Base-by-base conservation (phyloP, 768 basidiomycete genomes). In the Termitomyces sp. region DNA sequence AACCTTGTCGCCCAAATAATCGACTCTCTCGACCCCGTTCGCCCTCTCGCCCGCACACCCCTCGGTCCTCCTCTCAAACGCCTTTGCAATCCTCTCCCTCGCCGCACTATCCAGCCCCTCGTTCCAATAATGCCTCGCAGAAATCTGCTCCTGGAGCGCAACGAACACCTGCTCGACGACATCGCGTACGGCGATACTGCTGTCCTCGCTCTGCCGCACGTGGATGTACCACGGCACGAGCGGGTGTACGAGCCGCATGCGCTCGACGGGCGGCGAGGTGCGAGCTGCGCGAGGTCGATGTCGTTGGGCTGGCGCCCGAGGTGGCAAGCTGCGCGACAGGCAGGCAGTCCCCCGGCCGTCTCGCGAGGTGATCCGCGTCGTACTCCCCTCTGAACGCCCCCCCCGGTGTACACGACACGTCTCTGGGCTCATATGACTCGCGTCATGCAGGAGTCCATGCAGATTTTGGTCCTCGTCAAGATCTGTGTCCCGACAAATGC, bases 71-170 rank as follows among this genome's bases (percentile, higher is more conserved):
- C 65, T 62, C 37, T 72, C 63, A 67, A 75, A 89, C 43, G 81
- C 74, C 0, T 58, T 61, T 1, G 72, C 73, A 46, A 88, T 75
- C 60, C 64, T 63, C 18, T 72, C 71, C 41, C 83, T 70, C 22
- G 81, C 76, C 0, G 67, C 70, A 26, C 74, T 71, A 27, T 77
- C 74, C 61, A 88, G 64, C 51, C 80, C 82, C 48, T 78, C 77
- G 58, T 84, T 89, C 63, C 77, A 85, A 65, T 77, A 88, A 69
- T 89, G 85, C 34, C 75, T 64, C n/a, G 72, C 71, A 12, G 68
- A 64, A 50, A 89, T 44, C 24, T 24, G 43, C 12, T 5, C 5
- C 24, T 44, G 43, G 20, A 44, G 43, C 24, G 12, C 24, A 1
- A 0, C 2, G 14, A 14, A 44, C 6, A 44, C 4, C 13, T 24